phyloP scores from a whole-genome alignment of 805 yeast genomes.

The Komagataella pastoris region DNA sequence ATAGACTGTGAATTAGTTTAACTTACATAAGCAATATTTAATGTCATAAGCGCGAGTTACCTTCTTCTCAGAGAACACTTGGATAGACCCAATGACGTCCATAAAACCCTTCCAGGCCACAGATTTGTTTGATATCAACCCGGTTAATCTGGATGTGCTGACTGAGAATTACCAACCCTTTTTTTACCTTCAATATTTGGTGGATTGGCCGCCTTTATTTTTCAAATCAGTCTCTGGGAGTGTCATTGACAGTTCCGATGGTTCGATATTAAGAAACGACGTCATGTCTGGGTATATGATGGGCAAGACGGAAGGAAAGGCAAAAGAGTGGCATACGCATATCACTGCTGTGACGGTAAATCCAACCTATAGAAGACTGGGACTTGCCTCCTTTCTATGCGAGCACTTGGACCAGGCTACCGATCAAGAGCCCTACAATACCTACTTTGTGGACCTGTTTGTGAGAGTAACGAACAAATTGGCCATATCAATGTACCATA shows the following conservation, averaged over 20 bases:
- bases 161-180: slow-evolving; percentile 85
- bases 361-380: slow-evolving; percentile 70
- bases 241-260: slow-evolving; percentile 1
- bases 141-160: slow-evolving; percentile 74
- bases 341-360: slow-evolving; percentile 92
- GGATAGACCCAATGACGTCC: slow-evolving; percentile 55
- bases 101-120: slow-evolving; percentile 79
- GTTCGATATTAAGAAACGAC: slow-evolving; percentile 2
- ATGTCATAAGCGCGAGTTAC: background rate
- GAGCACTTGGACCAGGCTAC: slow-evolving; percentile 60
- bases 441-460: slow-evolving; percentile 80
- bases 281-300: slow-evolving; percentile 66
- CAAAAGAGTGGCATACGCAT: slow-evolving; percentile 88
- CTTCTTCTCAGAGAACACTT: background rate
- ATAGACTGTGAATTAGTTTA: background rate
- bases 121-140: slow-evolving; percentile 60
- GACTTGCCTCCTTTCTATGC: slow-evolving; percentile 74
- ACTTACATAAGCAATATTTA: background rate
- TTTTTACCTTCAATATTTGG: slow-evolving; percentile 74
- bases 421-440: slow-evolving; percentile 64
- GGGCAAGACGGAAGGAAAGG: slow-evolving; percentile 90
- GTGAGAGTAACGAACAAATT: slow-evolving; percentile 76
- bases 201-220: slow-evolving; percentile 80
- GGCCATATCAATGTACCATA: slow-evolving; percentile 75
- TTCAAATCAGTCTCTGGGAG: slow-evolving; percentile 44